Base-by-base conservation (phyloP, 2,329 filamentous ascomycete genomes). In the Aureobasidium sp. region DNA sequence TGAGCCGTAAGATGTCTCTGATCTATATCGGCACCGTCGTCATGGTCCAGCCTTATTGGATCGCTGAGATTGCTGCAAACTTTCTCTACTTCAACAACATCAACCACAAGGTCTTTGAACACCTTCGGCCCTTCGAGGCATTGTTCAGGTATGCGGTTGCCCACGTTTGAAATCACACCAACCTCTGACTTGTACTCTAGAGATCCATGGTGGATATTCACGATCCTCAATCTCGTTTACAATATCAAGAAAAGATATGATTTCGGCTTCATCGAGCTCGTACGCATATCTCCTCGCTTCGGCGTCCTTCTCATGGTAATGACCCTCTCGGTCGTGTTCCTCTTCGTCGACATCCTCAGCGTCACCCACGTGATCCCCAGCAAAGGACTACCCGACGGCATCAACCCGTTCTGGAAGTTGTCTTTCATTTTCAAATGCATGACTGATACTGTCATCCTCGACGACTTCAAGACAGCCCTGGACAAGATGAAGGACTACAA, bases 171-270 rank as follows among this genome's bases (percentile, higher is more conserved):
- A 7, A 27, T 38, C 3, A 11, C 35, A n/a, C 8, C 50, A 54
- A 21, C 23, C 50, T 27, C 35, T 40, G 8, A 38, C 35, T 19
- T 5, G 5, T 19, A 11, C 0, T 84, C 82, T 66, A 78, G 83
- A 10, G 84, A 87, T 64, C 84, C 84, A 0, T 87, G 84, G 84
- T 87, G 84, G 84, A 79, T 87, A 19, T 84, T 84, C 64, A 85
- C 84, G 0, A 81, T 79, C 1, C 65, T 78, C 62, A 81, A 77
- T 23, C 74, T 88, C 3, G 81, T 86, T 68, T 85, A 79, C 74
- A 83, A 84, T 47, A 85, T 87, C 68, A 83, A 82, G 61, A 78
- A 75, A 29, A 78, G 82, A 45, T 87, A 87, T 69, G 79, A 83
- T 49, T 81, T 87, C 63, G 77, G 77, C 2, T 70, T 83, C 33